Percentiles rank a stretch among this genome's conserved stretches.
phyloP scores from a whole-genome alignment of 257 asterid species.

The Nicotiana benthamiana region DNA sequence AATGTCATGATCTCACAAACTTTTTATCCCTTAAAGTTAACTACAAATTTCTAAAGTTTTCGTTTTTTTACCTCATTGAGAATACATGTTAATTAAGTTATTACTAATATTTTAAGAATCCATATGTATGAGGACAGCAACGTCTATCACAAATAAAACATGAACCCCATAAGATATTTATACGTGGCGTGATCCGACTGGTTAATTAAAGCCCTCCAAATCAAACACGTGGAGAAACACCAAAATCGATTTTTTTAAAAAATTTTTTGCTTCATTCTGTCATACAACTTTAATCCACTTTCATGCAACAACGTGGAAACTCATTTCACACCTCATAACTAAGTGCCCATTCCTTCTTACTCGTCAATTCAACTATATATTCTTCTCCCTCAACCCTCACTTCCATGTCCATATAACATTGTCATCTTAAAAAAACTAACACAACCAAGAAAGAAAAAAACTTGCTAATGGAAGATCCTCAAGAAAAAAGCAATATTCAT shows the following conservation, averaged over 20 bases:
- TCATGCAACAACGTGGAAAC: conserved; percentile 56
- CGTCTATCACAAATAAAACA: background rate
- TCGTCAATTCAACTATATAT: background rate
- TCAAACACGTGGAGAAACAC: background rate
- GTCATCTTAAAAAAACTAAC: background rate
- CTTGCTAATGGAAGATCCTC: background rate
- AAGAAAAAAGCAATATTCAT: background rate
- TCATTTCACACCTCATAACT: conserved; percentile 11
- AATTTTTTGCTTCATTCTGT: conserved; percentile 2
- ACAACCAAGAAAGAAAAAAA: background rate
- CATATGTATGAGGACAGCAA: background rate
- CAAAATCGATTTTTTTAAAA: background rate
- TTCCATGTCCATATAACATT: background rate
- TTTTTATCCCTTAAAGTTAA: no score
- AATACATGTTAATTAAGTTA: background rate
- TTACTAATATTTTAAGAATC: background rate
- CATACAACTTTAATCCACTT: conserved; percentile 36
- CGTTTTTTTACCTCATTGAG: no score
- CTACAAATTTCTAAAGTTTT: no score
- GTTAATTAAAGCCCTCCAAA: background rate
- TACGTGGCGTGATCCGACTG: background rate
- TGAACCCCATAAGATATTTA: background rate
- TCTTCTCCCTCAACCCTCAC: background rate
- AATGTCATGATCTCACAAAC: no score
- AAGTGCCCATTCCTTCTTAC: conserved; percentile 2